Evolutionary conservation across 257 asterid species (phyloP).

Genomic region (Datura wrightii): DNA sequence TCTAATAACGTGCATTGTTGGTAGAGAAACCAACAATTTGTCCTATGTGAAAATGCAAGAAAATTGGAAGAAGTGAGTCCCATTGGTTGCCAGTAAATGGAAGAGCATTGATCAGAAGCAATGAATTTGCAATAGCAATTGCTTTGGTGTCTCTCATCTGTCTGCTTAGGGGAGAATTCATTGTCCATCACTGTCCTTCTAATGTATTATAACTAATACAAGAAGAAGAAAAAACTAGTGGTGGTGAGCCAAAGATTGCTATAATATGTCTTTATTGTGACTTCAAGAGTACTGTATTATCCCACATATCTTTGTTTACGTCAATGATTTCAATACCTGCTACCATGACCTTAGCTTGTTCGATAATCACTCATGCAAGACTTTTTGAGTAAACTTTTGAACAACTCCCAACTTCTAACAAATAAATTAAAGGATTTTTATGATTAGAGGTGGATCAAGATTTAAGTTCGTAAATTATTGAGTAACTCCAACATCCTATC

Average conservation of each 20-base stretch:
- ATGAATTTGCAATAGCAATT: neutral
- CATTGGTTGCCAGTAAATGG: neutral
- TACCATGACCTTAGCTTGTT: conserved; percentile 35
- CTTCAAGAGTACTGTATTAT: conserved; percentile 2
- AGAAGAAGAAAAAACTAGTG: conserved; percentile 10
- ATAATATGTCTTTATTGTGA: neutral
- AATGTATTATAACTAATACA: neutral
- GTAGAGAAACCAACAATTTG: neutral
- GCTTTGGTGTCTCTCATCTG: conserved; percentile 29
- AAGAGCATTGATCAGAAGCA: neutral
- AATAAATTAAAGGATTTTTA: neutral
- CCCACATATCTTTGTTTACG: neutral
- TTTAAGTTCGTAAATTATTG: neutral
- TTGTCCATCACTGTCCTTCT: conserved; percentile 34
- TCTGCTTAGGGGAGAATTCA: conserved; percentile 36
- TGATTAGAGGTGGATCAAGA: neutral
- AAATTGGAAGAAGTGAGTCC: conserved; percentile 16
- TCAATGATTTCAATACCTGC: conserved; percentile 41
- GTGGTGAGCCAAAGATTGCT: conserved; percentile 4
- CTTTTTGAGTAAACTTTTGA: conserved; percentile 12
- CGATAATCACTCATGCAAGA: neutral
- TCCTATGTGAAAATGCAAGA: conserved; percentile 13
- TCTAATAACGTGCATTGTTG: conserved; percentile 13
- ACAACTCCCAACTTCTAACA: conserved; percentile 8
- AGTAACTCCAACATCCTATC: too few relatives aligned